A percentile compares a stretch with the other conserved stretches of the same genome.
These are phyloP conservation scores for Candida bentonensis DNA, from an alignment of 805 yeast genomes.

Conservation along the genomic window DNA sequence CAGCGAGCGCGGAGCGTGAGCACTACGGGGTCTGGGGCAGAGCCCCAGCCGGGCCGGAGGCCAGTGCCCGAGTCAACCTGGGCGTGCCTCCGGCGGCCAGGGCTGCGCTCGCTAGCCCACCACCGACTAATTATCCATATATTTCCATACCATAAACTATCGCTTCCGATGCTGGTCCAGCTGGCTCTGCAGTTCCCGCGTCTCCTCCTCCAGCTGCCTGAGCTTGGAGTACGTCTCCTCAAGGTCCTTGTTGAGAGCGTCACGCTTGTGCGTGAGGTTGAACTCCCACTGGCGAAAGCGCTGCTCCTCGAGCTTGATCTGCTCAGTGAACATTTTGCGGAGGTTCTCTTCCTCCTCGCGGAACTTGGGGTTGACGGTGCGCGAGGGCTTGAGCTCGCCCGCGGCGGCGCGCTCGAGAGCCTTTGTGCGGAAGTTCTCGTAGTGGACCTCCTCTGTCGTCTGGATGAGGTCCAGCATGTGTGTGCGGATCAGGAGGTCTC, in stretches of 20 bases:
- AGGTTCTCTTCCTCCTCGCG: constrained; percentile 92
- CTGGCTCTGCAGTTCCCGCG: background rate
- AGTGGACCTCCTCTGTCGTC: constrained; percentile 60
- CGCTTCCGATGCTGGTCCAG: background rate
- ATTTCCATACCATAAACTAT: background rate
- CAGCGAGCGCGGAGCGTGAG: background rate
- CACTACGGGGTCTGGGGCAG: background rate
- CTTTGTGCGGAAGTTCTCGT: constrained; percentile 51
- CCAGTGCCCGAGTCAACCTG: background rate
- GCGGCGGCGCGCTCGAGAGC: constrained; percentile 38
- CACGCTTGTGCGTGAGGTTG: constrained; percentile 88
- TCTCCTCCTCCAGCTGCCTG: constrained; percentile 23
- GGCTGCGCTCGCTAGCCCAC: background rate
- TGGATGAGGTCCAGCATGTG: constrained; percentile 65
- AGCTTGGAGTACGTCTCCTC: constrained; percentile 58
- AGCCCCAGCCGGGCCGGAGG: background rate
- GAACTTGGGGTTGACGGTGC: constrained; percentile 70
- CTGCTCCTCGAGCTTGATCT: constrained; percentile 91
- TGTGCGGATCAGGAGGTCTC: constrained; percentile 49
- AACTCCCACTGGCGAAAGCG: constrained; percentile 98
- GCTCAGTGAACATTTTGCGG: constrained; percentile 91
- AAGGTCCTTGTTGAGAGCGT: constrained; percentile 83
- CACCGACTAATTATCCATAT: constrained; percentile 9
- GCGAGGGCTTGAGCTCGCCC: constrained; percentile 24
- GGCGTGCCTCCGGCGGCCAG: background rate